Conservation (phyloP, 139 green algal species). For the Haematococcus lacustris region DNA sequence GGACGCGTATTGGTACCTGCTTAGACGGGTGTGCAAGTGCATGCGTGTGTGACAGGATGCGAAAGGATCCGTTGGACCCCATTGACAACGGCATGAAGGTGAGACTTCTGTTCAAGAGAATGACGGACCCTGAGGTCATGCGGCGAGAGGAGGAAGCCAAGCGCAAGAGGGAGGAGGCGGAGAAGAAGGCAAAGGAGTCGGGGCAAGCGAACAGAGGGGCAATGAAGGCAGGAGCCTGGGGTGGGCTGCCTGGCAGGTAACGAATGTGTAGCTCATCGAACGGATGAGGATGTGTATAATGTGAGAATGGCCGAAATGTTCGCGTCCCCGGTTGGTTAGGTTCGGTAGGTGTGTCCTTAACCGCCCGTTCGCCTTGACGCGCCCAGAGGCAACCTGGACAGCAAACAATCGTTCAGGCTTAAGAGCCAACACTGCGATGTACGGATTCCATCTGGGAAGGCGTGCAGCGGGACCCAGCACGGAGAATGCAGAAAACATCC, state of each 20-base stretch:
- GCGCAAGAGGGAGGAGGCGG: slow-evolving; percentile 35
- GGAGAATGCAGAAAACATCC: no score
- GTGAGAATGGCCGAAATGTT: no score
- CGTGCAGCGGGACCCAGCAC: no score
- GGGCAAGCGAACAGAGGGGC: slow-evolving; percentile 17
- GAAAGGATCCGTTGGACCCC: slow-evolving; percentile 86
- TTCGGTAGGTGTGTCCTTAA: no score
- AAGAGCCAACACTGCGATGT: no score
- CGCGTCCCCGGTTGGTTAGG: no score
- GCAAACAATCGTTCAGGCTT: no score
- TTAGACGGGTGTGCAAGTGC: neutral
- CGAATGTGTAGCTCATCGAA: no score
- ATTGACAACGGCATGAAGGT: slow-evolving; percentile 90
- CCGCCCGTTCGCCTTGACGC: no score
- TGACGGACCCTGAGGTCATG: slow-evolving; percentile 53
- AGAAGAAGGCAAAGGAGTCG: slow-evolving; percentile 35
- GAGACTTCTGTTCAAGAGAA: slow-evolving; percentile 50
- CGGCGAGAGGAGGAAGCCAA: slow-evolving; percentile 33
- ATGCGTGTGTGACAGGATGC: slow-evolving; percentile 63
- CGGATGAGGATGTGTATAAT: no score
- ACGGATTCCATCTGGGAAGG: no score
- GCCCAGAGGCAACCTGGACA: no score
- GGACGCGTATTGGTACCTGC: neutral
- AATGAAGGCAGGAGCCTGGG: slow-evolving; percentile 70
- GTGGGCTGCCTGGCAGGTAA: slow-evolving; percentile 55